Base-by-base conservation (phyloP, 257 asterid genomes). In the Mentha longifolia region DNA sequence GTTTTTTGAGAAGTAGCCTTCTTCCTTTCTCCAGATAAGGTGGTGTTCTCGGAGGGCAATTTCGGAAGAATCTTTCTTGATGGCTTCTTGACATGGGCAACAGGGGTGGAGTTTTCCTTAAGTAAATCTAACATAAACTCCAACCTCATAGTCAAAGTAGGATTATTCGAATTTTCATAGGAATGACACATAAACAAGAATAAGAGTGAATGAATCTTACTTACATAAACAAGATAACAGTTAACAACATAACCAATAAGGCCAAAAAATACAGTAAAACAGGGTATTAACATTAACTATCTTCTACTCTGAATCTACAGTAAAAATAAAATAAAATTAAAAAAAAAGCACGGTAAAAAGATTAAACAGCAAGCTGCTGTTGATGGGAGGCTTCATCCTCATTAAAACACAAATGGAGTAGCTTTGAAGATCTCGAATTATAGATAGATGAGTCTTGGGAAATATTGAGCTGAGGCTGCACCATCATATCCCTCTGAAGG, bases 321-420 rank as follows among this genome's bases (percentile, higher is more conserved):
- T 43, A 33, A 30, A 14, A 65, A n/a, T n/a, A n/a, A n/a, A n/a
- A n/a, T n/a, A n/a, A n/a, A n/a, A n/a, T n/a, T n/a, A n/a, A n/a
- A n/a, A n/a, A n/a, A 52, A 9, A 54, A 37, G 17, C 30, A 7
- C 6, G 5, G 51, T n/a, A 28, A 59, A 57, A 16, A n/a, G 57
- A 42, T 85, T 62, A 89, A 79, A 86, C 96, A 80, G 91, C 92
- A 33, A 89, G 85, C 77, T 91, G 96, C 62, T 86, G 96, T 74
- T 91, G 92, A 54, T 81, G 90, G 17, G 95, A 78, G 45, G 96
- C 80, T 68, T 92, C 98, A 65, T 89, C 95, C 72, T 92, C 95
- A 54, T 85, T 86, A 78, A 78, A 88, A 73, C 87, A 84, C 68
- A 84, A 70, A 54, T 79, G 94, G 22, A 71, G 77, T n/a, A 71